Conservation (phyloP, 805 yeast genomes). For the Cyberlindnera samutprakarnensis region DNA sequence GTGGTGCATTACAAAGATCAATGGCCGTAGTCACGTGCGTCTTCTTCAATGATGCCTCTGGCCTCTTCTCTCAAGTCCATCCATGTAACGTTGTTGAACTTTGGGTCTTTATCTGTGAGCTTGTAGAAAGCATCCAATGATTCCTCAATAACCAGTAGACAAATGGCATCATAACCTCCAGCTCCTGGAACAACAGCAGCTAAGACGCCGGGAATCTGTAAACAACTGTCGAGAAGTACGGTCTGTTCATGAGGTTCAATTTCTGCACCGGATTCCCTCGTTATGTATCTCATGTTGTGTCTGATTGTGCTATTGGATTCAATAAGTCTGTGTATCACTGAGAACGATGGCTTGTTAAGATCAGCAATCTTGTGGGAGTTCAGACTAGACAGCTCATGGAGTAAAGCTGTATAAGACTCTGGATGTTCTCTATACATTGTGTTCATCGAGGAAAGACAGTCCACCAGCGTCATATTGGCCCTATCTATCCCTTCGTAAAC, state of each 20-base stretch:
- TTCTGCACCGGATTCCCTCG: constrained; percentile 67
- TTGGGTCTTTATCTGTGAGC: constrained; percentile 20
- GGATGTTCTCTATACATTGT: constrained; percentile 25
- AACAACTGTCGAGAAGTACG: constrained; percentile 49
- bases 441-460: constrained; percentile 36
- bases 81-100: constrained; percentile 53
- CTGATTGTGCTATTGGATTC: constrained; percentile 46
- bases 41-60: constrained; percentile 47
- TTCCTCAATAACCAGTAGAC: constrained; percentile 52
- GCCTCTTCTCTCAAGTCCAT: constrained; percentile 57
- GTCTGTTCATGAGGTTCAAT: constrained; percentile 84
- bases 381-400: constrained; percentile 14
- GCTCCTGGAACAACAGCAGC: constrained; percentile 99
- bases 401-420: constrained; percentile 26
- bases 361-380: constrained; percentile 6
- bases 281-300: constrained; percentile 47
- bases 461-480: constrained; percentile 53
- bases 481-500: constrained; percentile 50
- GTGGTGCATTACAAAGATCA: no score
- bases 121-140: constrained; percentile 28
- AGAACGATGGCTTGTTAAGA: constrained; percentile 2
- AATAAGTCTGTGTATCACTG: constrained; percentile 28
- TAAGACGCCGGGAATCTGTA: constrained; percentile 59
- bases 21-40: constrained; percentile 22
- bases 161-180: constrained; percentile 93